These are phyloP conservation scores for Russula dissimulans DNA, from an alignment of 768 basidiomycete genomes.

Conservation along the genomic window DNA sequence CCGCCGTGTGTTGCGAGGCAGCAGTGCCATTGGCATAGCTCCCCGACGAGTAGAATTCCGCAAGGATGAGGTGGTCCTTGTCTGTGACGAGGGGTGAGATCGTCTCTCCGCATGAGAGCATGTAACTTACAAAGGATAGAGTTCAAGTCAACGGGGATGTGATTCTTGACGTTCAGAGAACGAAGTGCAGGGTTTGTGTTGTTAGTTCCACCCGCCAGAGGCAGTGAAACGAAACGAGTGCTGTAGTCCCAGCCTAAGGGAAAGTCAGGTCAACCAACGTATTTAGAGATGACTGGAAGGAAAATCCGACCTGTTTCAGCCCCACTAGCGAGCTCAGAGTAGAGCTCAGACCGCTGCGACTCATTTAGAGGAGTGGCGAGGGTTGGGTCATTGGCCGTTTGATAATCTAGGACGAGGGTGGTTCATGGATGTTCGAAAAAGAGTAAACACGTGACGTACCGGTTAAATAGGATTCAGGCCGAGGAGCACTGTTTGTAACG, in stretches of 20 bases:
- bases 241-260: constrained; percentile 32
- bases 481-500: constrained; percentile 77
- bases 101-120: not conserved
- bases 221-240: constrained; percentile 34
- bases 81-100: constrained; percentile 32
- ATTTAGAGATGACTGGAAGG: not conserved
- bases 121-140: constrained; percentile 64
- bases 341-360: constrained; percentile 52
- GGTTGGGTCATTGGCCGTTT: constrained; percentile 60
- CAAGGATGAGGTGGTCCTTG: constrained; percentile 51
- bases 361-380: constrained; percentile 49
- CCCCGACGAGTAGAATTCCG: constrained; percentile 46
- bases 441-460: constrained; percentile 32
- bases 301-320: constrained; percentile 62
- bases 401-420: constrained; percentile 46
- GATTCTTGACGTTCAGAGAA: constrained; percentile 59
- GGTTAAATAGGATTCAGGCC: constrained; percentile 74
- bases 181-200: constrained; percentile 50
- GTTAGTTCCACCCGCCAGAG: constrained; percentile 31
- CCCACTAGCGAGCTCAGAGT: constrained; percentile 79
- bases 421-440: not conserved
- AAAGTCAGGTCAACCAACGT: not conserved
- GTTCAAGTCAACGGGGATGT: constrained; percentile 72
- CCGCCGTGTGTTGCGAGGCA: constrained; percentile 40
- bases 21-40: constrained; percentile 29